Conservation (phyloP, 768 basidiomycete species). For the Tricholoma sp. region DNA sequence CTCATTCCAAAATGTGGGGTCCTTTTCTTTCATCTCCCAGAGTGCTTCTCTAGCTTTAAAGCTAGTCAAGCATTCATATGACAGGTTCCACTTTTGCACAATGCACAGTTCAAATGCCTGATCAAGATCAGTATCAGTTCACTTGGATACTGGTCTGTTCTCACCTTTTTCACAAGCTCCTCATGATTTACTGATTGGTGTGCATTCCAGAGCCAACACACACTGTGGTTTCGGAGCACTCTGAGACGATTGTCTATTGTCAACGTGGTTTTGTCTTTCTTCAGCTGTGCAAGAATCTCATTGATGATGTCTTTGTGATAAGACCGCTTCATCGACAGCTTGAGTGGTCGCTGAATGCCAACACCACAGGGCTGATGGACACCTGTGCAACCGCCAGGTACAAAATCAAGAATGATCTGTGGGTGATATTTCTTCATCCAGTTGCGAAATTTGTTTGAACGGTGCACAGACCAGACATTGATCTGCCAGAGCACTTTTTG, state of each 20-base stretch:
- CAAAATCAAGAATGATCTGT: constrained; percentile 22
- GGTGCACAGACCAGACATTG: constrained; percentile 30
- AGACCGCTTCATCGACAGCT: constrained; percentile 24
- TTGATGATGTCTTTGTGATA: constrained; percentile 30
- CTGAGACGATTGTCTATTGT: neutral
- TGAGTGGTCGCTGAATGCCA: constrained; percentile 33
- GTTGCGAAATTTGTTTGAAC: constrained; percentile 21
- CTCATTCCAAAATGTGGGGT: neutral
- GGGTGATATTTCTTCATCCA: constrained; percentile 24
- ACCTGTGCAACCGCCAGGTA: constrained; percentile 31
- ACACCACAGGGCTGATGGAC: constrained; percentile 29
- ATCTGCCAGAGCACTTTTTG: constrained; percentile 12
- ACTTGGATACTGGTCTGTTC: neutral
- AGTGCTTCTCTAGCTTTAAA: neutral
- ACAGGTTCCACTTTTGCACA: neutral
- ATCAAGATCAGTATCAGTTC: neutral
- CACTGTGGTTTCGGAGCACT: neutral
- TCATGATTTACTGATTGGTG: neutral
- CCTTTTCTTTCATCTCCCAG: neutral
- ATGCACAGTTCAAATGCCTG: neutral
- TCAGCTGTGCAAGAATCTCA: constrained; percentile 15
- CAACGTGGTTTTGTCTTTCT: neutral
- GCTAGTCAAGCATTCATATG: neutral
- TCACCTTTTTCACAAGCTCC: neutral
- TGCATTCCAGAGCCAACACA: neutral